phyloP scores from a whole-genome alignment of 345 rosid genomes.

The Linum usitatissimum region DNA sequence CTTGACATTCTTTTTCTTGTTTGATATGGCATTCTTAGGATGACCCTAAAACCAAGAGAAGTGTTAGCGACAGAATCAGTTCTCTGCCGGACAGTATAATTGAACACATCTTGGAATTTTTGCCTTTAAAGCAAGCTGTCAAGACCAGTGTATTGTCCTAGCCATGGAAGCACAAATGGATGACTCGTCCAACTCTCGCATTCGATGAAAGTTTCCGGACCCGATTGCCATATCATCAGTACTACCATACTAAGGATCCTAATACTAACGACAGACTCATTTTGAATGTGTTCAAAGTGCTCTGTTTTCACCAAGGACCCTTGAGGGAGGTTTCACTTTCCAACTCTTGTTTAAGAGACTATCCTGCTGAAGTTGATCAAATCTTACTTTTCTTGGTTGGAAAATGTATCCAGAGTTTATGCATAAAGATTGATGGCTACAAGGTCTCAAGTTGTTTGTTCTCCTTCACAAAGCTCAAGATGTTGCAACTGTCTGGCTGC shows the following conservation, averaged over 20 bases:
- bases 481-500: neutral
- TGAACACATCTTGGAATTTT: neutral
- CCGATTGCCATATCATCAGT: no score
- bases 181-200: neutral
- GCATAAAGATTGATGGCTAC: neutral
- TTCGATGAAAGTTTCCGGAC: slow-evolving; percentile 3
- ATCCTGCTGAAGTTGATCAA: slow-evolving; percentile 7
- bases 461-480: neutral
- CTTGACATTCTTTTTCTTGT: neutral
- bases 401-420: neutral
- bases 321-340: neutral
- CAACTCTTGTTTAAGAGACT: neutral
- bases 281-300: neutral
- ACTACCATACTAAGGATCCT: no score
- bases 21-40: neutral
- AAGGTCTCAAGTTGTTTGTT: neutral
- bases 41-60: neutral
- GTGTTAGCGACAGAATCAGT: neutral
- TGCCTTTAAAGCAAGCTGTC: neutral
- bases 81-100: neutral
- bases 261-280: neutral
- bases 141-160: neutral
- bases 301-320: neutral
- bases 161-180: slow-evolving; percentile 10
- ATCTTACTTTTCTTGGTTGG: neutral